phyloP scores from a whole-genome alignment of 495 filamentous ascomycete species.

The Penicillium crystallinum region DNA sequence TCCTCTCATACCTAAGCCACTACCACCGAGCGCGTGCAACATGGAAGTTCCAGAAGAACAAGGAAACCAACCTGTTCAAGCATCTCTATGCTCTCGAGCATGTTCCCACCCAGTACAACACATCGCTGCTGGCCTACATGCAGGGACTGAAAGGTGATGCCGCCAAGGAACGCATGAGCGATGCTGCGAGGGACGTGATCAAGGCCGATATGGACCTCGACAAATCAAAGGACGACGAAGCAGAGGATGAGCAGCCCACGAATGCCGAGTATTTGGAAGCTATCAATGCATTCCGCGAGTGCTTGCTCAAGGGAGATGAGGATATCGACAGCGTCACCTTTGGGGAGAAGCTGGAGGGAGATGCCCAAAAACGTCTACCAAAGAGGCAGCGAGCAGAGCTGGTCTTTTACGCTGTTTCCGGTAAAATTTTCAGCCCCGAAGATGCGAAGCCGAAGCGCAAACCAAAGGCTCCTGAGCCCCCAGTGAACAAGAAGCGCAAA shows the following conservation, averaged over 20 bases:
- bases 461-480: conserved; percentile 28
- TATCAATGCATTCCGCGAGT: conserved; percentile 39
- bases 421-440: conserved; percentile 27
- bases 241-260: conserved; percentile 37
- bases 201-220: conserved; percentile 36
- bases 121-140: conserved; percentile 64
- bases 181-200: conserved; percentile 53
- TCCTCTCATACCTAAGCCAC: conserved; percentile 66
- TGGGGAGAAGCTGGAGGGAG: conserved; percentile 37
- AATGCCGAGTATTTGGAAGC: conserved; percentile 51
- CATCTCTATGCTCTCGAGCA: conserved; percentile 64
- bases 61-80: conserved; percentile 77
- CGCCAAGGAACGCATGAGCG: conserved; percentile 54
- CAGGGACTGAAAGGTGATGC: conserved; percentile 62
- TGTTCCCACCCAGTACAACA: conserved; percentile 60
- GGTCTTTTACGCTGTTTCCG: conserved; percentile 39
- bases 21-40: conserved; percentile 58
- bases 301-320: conserved; percentile 24
- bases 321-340: conserved; percentile 28
- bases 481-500: conserved; percentile 52
- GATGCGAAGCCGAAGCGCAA: conserved; percentile 26
- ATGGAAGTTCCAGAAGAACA: conserved; percentile 94
- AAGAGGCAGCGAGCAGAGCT: conserved; percentile 45
- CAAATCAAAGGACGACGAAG: conserved; percentile 25
- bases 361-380: conserved; percentile 32